These are phyloP conservation scores for Tetracladium maxilliforme DNA, from an alignment of 2,329 filamentous ascomycete species.

Conservation along the genomic window DNA sequence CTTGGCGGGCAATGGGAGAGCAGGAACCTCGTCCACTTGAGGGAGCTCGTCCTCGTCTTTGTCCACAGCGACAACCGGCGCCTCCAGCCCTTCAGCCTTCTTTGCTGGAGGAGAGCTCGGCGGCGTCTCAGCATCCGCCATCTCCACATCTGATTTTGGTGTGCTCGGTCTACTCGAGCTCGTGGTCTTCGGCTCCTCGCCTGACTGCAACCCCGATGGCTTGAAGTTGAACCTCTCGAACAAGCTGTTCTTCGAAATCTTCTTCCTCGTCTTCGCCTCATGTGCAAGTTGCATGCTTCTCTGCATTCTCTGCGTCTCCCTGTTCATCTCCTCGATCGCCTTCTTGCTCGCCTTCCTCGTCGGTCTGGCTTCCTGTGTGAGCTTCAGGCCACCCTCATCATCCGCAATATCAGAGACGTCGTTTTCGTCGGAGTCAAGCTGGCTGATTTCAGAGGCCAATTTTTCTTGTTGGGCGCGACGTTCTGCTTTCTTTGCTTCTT, in stretches of 20 bases:
- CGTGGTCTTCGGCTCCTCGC: slow-evolving; percentile 12
- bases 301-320: slow-evolving; percentile 83
- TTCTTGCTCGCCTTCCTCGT: slow-evolving; percentile 85
- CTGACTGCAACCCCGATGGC: slow-evolving; percentile 16
- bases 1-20: slow-evolving; percentile 28
- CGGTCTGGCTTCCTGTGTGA: slow-evolving; percentile 57
- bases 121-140: slow-evolving; percentile 42
- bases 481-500: slow-evolving; percentile 25
- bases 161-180: slow-evolving; percentile 39
- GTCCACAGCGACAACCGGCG: slow-evolving; percentile 6
- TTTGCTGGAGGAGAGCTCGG: slow-evolving; percentile 50
- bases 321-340: slow-evolving; percentile 85
- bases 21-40: slow-evolving; percentile 19
- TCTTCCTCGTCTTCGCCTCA: slow-evolving; percentile 82
- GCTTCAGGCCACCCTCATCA: slow-evolving; percentile 44
- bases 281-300: slow-evolving; percentile 85
- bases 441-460: slow-evolving; percentile 21
- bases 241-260: slow-evolving; percentile 68
- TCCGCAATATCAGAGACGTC: slow-evolving; percentile 44
- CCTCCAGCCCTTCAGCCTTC: neutral
- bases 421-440: slow-evolving; percentile 32
- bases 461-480: slow-evolving; percentile 21
- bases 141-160: slow-evolving; percentile 37
- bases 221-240: slow-evolving; percentile 74
- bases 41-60: slow-evolving; percentile 20